Conservation (phyloP, 2,329 filamentous ascomycete genomes). For the Calonectria honghensis region DNA sequence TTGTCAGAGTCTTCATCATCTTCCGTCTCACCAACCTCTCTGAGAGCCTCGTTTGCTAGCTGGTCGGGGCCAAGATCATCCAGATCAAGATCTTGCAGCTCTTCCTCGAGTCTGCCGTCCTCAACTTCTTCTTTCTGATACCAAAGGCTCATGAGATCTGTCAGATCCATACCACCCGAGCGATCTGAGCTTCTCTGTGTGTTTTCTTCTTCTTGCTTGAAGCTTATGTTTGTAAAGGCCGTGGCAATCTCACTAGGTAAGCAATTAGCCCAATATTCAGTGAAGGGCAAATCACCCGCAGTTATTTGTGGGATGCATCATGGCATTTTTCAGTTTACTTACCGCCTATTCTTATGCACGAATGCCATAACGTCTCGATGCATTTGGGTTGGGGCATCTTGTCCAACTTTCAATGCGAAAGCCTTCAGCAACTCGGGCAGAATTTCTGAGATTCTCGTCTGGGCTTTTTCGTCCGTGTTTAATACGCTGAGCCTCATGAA, state of each 20-base stretch:
- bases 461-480: not conserved
- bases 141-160: constrained; percentile 23
- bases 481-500: not conserved
- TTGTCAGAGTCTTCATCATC: not conserved
- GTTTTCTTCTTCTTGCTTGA: not conserved
- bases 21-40: not conserved
- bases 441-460: not conserved
- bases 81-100: not conserved
- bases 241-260: constrained; percentile 7
- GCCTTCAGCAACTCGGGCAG: constrained; percentile 26
- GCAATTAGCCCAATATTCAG: not conserved
- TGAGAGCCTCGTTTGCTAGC: not conserved
- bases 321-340: not conserved
- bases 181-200: not conserved
- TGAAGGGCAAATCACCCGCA: too few relatives aligned
- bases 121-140: not conserved
- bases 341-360: constrained; percentile 26
- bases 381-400: constrained; percentile 9
- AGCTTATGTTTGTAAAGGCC: constrained; percentile 3
- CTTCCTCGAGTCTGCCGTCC: not conserved
- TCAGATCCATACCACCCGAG: constrained; percentile 1
- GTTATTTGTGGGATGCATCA: not conserved
- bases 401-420: constrained; percentile 26
- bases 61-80: not conserved
- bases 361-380: constrained; percentile 29